phyloP scores from a whole-genome alignment of 352 stramenopile genomes.

The Salisapilia sapeloensis region DNA sequence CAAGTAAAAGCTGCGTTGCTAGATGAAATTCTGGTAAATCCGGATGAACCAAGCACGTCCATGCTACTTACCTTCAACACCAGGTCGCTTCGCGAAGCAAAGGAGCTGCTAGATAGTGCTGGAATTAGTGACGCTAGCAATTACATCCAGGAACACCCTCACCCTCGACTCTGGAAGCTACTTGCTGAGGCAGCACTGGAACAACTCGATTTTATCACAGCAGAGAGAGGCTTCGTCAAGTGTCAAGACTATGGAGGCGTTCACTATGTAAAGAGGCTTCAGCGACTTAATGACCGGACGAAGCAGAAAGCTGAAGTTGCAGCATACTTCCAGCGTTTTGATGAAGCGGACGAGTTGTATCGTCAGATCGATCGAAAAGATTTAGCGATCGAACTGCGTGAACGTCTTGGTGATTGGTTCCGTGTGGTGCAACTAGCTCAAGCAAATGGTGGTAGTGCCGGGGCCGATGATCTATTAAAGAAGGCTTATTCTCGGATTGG shows the following conservation, averaged over 20 bases:
- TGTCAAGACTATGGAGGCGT: constrained; percentile 86
- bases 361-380: constrained; percentile 90
- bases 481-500: constrained; percentile 83
- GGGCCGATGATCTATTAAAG: constrained; percentile 57
- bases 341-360: constrained; percentile 85
- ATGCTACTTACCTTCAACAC: constrained; percentile 85
- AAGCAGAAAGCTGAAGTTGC: constrained; percentile 86
- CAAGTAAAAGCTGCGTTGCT: constrained; percentile 71
- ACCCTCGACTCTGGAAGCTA: constrained; percentile 77
- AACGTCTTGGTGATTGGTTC: constrained; percentile 86
- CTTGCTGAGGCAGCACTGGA: constrained; percentile 81
- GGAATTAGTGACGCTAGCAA: constrained; percentile 59
- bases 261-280: constrained; percentile 84
- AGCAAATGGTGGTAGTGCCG: constrained; percentile 36
- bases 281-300: constrained; percentile 75
- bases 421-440: constrained; percentile 78
- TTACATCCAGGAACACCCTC: constrained; percentile 75
- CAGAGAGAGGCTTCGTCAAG: constrained; percentile 85
- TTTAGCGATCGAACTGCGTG: constrained; percentile 81
- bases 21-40: constrained; percentile 75
- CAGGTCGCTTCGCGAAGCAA: constrained; percentile 66
- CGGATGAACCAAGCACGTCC: constrained; percentile 52
- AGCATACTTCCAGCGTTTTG: constrained; percentile 84
- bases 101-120: constrained; percentile 72
- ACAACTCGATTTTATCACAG: constrained; percentile 83